These are phyloP conservation scores for Kuraishia ogatae DNA, from an alignment of 805 yeast species.

Conservation along the genomic window DNA sequence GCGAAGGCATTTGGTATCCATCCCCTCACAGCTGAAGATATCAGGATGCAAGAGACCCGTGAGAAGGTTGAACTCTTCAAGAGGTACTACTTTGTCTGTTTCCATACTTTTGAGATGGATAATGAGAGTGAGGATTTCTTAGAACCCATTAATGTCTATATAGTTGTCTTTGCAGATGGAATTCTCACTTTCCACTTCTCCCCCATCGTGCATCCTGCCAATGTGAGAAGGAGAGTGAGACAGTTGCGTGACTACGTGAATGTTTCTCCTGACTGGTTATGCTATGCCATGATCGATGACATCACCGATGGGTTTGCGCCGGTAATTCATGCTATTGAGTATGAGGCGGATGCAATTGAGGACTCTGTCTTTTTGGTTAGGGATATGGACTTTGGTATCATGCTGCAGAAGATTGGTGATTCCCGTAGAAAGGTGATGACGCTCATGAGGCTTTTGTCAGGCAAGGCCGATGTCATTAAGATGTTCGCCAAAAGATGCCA, in stretches of 20 bases:
- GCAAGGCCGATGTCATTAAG: constrained; percentile 92
- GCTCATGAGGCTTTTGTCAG: constrained; percentile 77
- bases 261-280: constrained; percentile 75
- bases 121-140: constrained; percentile 72
- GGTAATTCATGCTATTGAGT: constrained; percentile 66
- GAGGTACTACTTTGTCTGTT: constrained; percentile 88
- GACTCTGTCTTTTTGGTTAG: constrained; percentile 79
- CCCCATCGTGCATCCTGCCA: constrained; percentile 62
- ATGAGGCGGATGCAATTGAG: constrained; percentile 77
- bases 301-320: constrained; percentile 83
- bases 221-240: constrained; percentile 75
- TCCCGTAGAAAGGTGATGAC: constrained; percentile 90
- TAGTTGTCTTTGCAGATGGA: constrained; percentile 64
- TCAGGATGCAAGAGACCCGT: constrained; percentile 91
- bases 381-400: constrained; percentile 62
- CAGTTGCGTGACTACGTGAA: constrained; percentile 71
- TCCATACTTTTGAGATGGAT: constrained; percentile 92
- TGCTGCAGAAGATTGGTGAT: constrained; percentile 81
- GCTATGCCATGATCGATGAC: constrained; percentile 77
- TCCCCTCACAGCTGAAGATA: constrained; percentile 97
- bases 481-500: constrained; percentile 95
- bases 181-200: constrained; percentile 62
- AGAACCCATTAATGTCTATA: constrained; percentile 71
- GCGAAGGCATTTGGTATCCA: constrained; percentile 95
- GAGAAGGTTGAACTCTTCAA: constrained; percentile 93